Evolutionary conservation across 2,329 filamentous ascomycete genomes (phyloP).

Genomic region (Orbilia quercus): DNA sequence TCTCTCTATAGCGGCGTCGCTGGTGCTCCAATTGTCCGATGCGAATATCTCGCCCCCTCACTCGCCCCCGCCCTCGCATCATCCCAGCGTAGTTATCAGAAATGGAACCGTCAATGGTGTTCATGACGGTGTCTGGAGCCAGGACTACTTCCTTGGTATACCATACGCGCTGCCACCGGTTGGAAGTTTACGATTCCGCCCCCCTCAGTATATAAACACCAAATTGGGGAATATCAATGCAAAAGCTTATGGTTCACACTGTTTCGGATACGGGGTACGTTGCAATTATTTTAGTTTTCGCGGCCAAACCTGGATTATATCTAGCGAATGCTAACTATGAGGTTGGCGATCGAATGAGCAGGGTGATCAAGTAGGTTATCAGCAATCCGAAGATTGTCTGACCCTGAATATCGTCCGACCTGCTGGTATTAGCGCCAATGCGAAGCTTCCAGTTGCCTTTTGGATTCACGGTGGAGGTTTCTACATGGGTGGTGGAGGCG

Average conservation of each 20-base stretch:
- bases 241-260: slow-evolving; percentile 60
- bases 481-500: slow-evolving; percentile 66
- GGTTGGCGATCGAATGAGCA: slow-evolving; percentile 41
- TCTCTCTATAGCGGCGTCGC: slow-evolving; percentile 26
- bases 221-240: slow-evolving; percentile 59
- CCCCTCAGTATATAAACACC: slow-evolving; percentile 61
- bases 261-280: slow-evolving; percentile 60
- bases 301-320: too few relatives aligned
- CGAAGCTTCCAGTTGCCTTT: slow-evolving; percentile 61
- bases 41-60: slow-evolving; percentile 24
- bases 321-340: slow-evolving; percentile 20
- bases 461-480: slow-evolving; percentile 67
- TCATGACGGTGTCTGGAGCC: slow-evolving; percentile 63
- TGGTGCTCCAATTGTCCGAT: slow-evolving; percentile 29
- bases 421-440: slow-evolving; percentile 3
- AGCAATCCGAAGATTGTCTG: slow-evolving; percentile 61
- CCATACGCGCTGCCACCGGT: slow-evolving; percentile 70
- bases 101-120: slow-evolving; percentile 68
- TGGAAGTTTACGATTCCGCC: slow-evolving; percentile 66
- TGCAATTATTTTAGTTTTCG: slow-evolving; percentile 58
- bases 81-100: slow-evolving; percentile 62
- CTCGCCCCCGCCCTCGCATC: slow-evolving; percentile 1
- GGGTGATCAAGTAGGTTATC: slow-evolving; percentile 53
- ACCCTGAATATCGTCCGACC: slow-evolving; percentile 62
- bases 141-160: slow-evolving; percentile 69